Conservation (phyloP, 768 basidiomycete genomes). For the Trametes cingulata region DNA sequence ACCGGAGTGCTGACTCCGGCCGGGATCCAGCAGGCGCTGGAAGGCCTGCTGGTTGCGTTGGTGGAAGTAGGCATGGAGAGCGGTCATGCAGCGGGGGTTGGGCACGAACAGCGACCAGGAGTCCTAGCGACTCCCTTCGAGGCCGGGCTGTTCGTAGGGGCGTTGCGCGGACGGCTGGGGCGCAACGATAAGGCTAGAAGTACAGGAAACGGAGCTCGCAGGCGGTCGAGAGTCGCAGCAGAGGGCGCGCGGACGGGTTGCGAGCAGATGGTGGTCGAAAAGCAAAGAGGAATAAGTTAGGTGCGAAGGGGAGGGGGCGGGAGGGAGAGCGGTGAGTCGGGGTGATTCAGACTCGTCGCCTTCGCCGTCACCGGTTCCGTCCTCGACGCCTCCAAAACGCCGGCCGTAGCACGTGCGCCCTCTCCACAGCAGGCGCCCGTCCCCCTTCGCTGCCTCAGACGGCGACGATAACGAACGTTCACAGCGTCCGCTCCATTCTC, state of each 20-base stretch:
- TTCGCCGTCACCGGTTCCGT: slow-evolving; percentile 2
- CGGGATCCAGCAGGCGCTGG: slow-evolving; percentile 67
- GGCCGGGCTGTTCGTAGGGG: slow-evolving; percentile 20
- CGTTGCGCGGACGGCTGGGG: slow-evolving; percentile 10
- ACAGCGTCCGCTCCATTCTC: slow-evolving; percentile 6
- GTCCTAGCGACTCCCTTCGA: slow-evolving; percentile 25
- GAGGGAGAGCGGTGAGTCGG: background rate
- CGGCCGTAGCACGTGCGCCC: slow-evolving; percentile 17
- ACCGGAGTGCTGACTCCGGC: slow-evolving; percentile 35
- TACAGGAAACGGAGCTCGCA: slow-evolving; percentile 6
- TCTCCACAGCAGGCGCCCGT: slow-evolving; percentile 8
- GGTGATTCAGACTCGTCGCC: slow-evolving; percentile 1
- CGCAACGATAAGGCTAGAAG: slow-evolving; percentile 19
- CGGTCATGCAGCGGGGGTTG: slow-evolving; percentile 54
- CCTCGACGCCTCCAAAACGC: slow-evolving; percentile 3
- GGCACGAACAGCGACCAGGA: slow-evolving; percentile 25
- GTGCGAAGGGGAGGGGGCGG: background rate
- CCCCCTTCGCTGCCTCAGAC: background rate
- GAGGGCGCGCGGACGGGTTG: background rate
- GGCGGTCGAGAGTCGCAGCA: background rate
- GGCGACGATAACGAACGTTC: slow-evolving; percentile 17
- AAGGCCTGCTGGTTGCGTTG: slow-evolving; percentile 75
- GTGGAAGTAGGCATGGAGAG: slow-evolving; percentile 76
- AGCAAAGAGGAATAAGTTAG: slow-evolving; percentile 21
- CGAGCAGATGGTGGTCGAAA: slow-evolving; percentile 6